These are phyloP conservation scores for Claviceps sp. DNA, from an alignment of 2,329 filamentous ascomycete genomes.

Conservation along the genomic window DNA sequence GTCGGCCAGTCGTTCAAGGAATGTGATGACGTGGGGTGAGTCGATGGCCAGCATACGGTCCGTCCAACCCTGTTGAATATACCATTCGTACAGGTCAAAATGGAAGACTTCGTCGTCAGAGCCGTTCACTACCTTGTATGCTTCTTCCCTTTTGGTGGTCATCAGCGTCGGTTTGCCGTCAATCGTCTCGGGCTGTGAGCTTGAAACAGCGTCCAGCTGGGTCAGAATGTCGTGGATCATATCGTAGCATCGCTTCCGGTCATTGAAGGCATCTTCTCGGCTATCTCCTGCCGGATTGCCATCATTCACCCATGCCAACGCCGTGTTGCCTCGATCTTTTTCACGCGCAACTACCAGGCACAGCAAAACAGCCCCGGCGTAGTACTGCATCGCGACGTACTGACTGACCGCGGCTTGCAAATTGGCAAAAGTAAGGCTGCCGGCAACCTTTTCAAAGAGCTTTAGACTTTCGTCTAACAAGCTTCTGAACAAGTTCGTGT, in stretches of 20 bases:
- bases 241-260: conserved; percentile 68
- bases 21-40: conserved; percentile 75
- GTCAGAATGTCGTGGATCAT: conserved; percentile 75
- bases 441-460: conserved; percentile 80
- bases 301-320: conserved; percentile 78
- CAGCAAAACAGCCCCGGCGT: conserved; percentile 82
- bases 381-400: conserved; percentile 75
- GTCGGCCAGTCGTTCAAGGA: conserved; percentile 63
- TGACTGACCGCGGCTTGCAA: conserved; percentile 64
- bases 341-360: conserved; percentile 72
- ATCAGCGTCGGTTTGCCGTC: conserved; percentile 69
- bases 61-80: conserved; percentile 70
- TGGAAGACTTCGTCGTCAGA: conserved; percentile 92
- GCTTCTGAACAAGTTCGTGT: conserved; percentile 62
- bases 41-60: conserved; percentile 76
- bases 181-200: conserved; percentile 54
- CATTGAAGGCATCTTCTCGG: conserved; percentile 52
- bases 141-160: conserved; percentile 70
- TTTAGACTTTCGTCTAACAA: conserved; percentile 79
- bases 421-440: conserved; percentile 67
- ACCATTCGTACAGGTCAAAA: conserved; percentile 96
- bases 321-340: conserved; percentile 75
- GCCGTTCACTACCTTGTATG: conserved; percentile 77
- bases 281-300: conserved; percentile 59
- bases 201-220: conserved; percentile 60